Evolutionary conservation across 805 yeast genomes (phyloP).

Genomic region (Diddensiella caesifluorescens): DNA sequence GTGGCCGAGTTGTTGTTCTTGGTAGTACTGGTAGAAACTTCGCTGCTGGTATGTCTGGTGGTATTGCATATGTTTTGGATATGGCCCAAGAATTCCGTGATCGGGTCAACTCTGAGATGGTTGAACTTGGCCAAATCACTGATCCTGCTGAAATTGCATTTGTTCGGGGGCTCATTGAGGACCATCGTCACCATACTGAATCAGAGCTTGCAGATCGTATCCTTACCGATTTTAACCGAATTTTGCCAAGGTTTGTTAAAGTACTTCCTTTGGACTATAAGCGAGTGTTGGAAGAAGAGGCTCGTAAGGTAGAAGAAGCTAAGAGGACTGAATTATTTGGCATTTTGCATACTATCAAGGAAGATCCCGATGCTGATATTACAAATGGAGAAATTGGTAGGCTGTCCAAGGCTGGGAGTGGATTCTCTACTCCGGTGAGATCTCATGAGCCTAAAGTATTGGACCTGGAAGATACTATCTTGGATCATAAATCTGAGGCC

Average conservation of each 20-base stretch:
- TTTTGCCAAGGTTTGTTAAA: constrained; percentile 84
- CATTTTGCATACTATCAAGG: constrained; percentile 61
- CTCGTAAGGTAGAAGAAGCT: constrained; percentile 55
- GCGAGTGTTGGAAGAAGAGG: constrained; percentile 77
- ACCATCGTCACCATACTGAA: constrained; percentile 90
- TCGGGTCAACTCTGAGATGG: constrained; percentile 72
- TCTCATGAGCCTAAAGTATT: constrained; percentile 71
- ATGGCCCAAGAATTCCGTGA: constrained; percentile 88
- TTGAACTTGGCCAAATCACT: constrained; percentile 67
- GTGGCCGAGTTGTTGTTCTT: constrained; percentile 93
- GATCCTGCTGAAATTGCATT: constrained; percentile 94
- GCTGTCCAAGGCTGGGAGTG: constrained; percentile 19
- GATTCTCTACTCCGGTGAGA: constrained; percentile 36
- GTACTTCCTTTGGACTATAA: constrained; percentile 90
- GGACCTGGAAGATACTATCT: constrained; percentile 85
- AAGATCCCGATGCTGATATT: constrained; percentile 78
- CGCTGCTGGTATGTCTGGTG: constrained; percentile 99
- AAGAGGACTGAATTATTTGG: constrained; percentile 53
- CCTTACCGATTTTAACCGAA: constrained; percentile 79
- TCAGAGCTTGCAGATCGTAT: constrained; percentile 85
- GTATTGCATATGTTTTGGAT: constrained; percentile 94
- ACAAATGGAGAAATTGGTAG: constrained; percentile 82
- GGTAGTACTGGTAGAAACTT: constrained; percentile 89
- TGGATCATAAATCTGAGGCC: constrained; percentile 60
- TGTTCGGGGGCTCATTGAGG: constrained; percentile 87